Base-by-base conservation (phyloP, 768 basidiomycete genomes). In the Leccinellum albellum region DNA sequence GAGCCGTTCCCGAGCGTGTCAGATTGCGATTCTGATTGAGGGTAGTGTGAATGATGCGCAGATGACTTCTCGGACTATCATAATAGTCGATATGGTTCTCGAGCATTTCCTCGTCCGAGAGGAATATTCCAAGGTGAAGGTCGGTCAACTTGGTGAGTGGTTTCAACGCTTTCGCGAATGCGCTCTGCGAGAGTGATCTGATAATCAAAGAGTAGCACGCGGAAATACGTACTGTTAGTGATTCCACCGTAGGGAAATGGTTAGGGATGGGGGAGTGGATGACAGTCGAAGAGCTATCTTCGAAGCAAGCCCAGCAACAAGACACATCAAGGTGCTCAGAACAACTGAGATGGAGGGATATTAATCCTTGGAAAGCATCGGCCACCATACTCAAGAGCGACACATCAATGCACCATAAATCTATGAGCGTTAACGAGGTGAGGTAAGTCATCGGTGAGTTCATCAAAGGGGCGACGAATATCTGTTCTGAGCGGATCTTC, bases 241-340 rank as follows among this genome's bases (percentile, higher is more conserved):
- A 67, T 47, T 71, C 62, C 8, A 72, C 75, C 26, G 76, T 73
- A 15, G 67, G 53, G 62, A 76, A 85, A 26, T 77, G 66, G 17
- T 81, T 79, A 6, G 82, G 82, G 54, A 89, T 75, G 0, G 87
- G 87, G 7, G 87, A 89, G 68, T 89, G 86, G 3, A 78, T 57
- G 24, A 78, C 76, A 50, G 77, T 75, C 9, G 72, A 76, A 24
- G 82, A 72, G 49, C 81, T 84, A 44, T 87, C 86, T 70, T 84
- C 83, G 57, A 83, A 83, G 66, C 88, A 89, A 46, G 66, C 62
- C 78, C 82, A 83, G 66, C 87, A 89, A 65, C 85, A 87, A 51
- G 71, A 74, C 28, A 76, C 64, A 55, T 83, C 79, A 46, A 88
- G 73, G 37, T 83, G 77, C 59, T 86, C 84, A 6, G 82, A 79